Conservation (phyloP, 148 eudicot species). For the Vaccinium corymbosum region DNA sequence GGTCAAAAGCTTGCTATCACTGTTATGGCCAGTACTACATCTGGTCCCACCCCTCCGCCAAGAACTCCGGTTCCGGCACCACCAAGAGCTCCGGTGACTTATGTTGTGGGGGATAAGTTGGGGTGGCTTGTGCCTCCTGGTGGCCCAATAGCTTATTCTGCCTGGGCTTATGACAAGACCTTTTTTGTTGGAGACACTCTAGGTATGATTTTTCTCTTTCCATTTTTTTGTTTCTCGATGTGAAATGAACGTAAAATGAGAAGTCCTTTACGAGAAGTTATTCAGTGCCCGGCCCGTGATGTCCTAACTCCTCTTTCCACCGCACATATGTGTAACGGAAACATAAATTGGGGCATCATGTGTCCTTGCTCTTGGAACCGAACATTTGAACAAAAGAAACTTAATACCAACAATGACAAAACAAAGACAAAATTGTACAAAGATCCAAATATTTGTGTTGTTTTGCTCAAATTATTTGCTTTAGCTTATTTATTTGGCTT, state of each 20-base stretch:
- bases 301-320: too few species aligned
- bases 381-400: background rate
- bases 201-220: background rate
- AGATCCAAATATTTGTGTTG: too few species aligned
- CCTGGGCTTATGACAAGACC: slow-evolving; percentile 23
- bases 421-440: too few species aligned
- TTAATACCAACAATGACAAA: background rate
- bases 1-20: slow-evolving; percentile 34
- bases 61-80: background rate
- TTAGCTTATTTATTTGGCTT: too few species aligned
- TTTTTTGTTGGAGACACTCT: slow-evolving; percentile 28
- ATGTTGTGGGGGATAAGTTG: slow-evolving; percentile 22
- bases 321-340: too few species aligned
- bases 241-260: background rate
- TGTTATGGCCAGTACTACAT: background rate
- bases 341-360: too few species aligned
- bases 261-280: background rate
- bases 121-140: slow-evolving; percentile 29
- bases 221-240: background rate
- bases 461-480: too few species aligned
- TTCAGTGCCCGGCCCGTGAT: too few species aligned
- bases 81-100: slow-evolving; percentile 4
- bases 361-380: too few species aligned
- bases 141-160: slow-evolving; percentile 18
- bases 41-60: background rate